Evolutionary conservation across 2,329 filamentous ascomycete species (phyloP).

Genomic region (Arthrobotrys conoides): DNA sequence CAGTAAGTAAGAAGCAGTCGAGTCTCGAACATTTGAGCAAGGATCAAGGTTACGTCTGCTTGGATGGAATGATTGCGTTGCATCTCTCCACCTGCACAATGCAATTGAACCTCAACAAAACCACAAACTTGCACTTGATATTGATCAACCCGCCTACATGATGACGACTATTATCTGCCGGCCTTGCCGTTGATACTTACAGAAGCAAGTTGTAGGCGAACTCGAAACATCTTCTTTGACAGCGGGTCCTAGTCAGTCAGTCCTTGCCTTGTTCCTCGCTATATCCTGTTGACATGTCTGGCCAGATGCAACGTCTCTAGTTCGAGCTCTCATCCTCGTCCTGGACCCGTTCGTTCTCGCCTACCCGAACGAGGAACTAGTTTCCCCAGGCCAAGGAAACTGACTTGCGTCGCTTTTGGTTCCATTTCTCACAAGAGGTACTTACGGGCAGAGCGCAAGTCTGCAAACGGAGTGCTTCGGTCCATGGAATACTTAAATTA

Average conservation of each 20-base stretch:
- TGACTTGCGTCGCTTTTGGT: conserved; percentile 52
- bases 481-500: neutral
- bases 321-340: neutral
- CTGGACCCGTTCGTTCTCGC: too few relatives aligned
- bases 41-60: conserved; percentile 42
- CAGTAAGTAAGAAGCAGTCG: neutral
- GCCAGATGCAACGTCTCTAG: conserved; percentile 20
- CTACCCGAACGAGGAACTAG: conserved; percentile 30
- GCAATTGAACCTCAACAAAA: conserved; percentile 1
- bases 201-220: conserved; percentile 24
- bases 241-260: conserved; percentile 24
- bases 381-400: conserved; percentile 14
- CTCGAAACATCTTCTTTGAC: conserved; percentile 8
- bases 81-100: conserved; percentile 2
- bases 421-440: conserved; percentile 50
- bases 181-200: conserved; percentile 40
- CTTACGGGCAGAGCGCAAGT: conserved; percentile 34
- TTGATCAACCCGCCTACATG: neutral
- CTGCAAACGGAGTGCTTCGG: conserved; percentile 18
- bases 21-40: conserved; percentile 24
- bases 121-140: too few relatives aligned
- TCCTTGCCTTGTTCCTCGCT: neutral
- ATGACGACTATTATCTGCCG: conserved; percentile 52
- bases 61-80: conserved; percentile 41
- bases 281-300: neutral